Base-by-base conservation (phyloP, 169 alveolate species). In the Gregarina niphandrodes region DNA sequence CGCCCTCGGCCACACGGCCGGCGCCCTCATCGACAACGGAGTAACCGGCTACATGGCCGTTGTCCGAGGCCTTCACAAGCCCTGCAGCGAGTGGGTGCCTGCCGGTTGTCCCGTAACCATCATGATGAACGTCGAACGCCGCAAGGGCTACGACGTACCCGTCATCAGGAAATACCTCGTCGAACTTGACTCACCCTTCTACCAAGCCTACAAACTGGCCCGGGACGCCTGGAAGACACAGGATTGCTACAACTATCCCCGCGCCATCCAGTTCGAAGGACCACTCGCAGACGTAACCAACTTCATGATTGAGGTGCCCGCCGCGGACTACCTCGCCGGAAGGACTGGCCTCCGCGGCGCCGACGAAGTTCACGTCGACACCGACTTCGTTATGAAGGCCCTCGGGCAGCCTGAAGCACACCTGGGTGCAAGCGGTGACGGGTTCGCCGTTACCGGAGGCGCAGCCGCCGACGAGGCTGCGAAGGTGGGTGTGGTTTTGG, bases 1-100 rank as follows among this genome's bases (percentile, higher is more conserved):
- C 55, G 80, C 92, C n/a, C 53, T 89, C 32, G 97, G 97, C 37
- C 72, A 79, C 40, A 79, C 69, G 37, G 95, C 96, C 9, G 83
- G 82, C 3, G 71, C 83, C 18, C 67, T 89, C 37, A 76, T 82
- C 19, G 67, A 61, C 30, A 64, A 78, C 30, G 67, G 68, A 31
- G 64, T 63, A 42, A 75, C 87, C 39, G 95, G 94, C 12, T 75
- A 76, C 50, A 77, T 84, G 82, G 73, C 91, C 1, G 67, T 71
- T 3, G 68, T 81, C 16, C 55, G 80, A 28, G 65, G 73, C 21
- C 53, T 84, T 13, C 64, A 70, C 26, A 50, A 59, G 38, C 56
- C 63, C 23, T 67, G 78, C 28, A 29, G 39, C 22, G 70, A 77
- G 15, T 84, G 95, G 95, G 36, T 69, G 0, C 86, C 95, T 7